These are phyloP conservation scores for Myrmaecium sp. DNA, from an alignment of 2,329 filamentous ascomycete species.

Conservation along the genomic window DNA sequence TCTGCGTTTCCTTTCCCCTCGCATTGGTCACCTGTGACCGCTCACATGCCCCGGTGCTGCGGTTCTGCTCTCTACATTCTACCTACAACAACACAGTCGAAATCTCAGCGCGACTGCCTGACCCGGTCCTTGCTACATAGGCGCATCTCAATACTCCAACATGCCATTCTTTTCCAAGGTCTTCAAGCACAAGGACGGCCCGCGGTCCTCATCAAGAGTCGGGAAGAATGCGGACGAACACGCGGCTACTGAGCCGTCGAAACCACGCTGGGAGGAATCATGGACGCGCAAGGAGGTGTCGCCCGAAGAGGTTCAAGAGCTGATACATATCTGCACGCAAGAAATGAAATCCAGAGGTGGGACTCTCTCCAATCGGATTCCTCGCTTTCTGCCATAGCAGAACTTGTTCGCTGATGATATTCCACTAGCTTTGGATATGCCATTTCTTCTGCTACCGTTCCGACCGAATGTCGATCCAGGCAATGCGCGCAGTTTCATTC, in stretches of 20 bases:
- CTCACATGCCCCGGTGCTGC: too few species aligned
- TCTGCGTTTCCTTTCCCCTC: too few species aligned
- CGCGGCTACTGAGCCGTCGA: conserved; percentile 37
- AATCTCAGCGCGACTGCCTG: too few species aligned
- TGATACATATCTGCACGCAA: conserved; percentile 67
- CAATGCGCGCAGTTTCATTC: conserved; percentile 69
- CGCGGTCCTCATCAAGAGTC: conserved; percentile 36
- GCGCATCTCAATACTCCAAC: conserved; percentile 2
- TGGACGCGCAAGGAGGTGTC: conserved; percentile 70
- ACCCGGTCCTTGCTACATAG: too few species aligned
- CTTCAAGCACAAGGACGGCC: conserved; percentile 61
- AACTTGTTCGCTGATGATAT: conserved; percentile 5
- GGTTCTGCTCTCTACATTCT: too few species aligned
- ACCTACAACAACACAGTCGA: too few species aligned
- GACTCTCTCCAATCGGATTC: conserved; percentile 3
- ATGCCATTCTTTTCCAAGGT: conserved; percentile 44
- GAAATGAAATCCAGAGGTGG: conserved; percentile 91
- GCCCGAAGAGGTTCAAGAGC: conserved; percentile 78
- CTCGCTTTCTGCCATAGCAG: background rate
- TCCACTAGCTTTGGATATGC: conserved; percentile 60
- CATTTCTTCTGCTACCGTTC: conserved; percentile 87
- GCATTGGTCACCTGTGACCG: too few species aligned
- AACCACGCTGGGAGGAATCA: conserved; percentile 74
- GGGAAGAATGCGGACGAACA: conserved; percentile 35
- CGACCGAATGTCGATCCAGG: conserved; percentile 84